A percentile compares a stretch with the other conserved stretches of the same genome.
These are phyloP conservation scores for Zygoascus ofunaensis DNA, from an alignment of 805 yeast species.

Conservation along the genomic window DNA sequence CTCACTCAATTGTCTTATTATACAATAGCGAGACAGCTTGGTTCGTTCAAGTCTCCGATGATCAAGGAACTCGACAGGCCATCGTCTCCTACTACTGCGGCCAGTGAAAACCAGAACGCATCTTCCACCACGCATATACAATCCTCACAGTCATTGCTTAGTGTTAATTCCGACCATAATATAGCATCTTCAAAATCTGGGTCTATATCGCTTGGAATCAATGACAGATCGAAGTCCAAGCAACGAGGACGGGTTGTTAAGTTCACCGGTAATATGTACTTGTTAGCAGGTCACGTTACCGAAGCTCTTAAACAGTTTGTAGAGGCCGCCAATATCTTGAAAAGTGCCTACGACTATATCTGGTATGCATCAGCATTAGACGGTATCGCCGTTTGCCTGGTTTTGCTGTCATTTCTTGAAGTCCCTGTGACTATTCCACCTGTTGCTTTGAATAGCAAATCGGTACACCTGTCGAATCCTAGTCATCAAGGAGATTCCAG, in stretches of 20 bases:
- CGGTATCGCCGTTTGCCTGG: conserved; percentile 58
- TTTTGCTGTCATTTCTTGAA: conserved; percentile 50
- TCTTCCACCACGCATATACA: neutral
- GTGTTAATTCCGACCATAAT: conserved; percentile 5
- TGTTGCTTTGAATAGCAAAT: conserved; percentile 12
- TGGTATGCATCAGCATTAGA: conserved; percentile 91
- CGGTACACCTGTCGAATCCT: neutral
- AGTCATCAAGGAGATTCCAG: conserved; percentile 6
- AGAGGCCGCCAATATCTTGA: conserved; percentile 58
- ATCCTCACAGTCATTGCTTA: conserved; percentile 1
- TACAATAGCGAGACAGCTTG: conserved; percentile 68
- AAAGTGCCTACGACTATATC: conserved; percentile 58
- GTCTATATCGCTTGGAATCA: conserved; percentile 25
- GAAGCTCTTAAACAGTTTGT: conserved; percentile 65
- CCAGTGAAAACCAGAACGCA: neutral
- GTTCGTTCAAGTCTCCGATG: conserved; percentile 73
- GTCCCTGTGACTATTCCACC: conserved; percentile 36
- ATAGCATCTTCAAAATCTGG: conserved; percentile 19
- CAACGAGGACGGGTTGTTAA: conserved; percentile 69
- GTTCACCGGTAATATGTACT: conserved; percentile 62
- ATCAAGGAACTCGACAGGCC: conserved; percentile 20
- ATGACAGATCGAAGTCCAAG: conserved; percentile 35
- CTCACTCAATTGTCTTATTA: conserved; percentile 49
- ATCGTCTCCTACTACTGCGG: conserved; percentile 6
- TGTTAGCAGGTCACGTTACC: conserved; percentile 68